These are phyloP conservation scores for Elaeis oleifera DNA, from an alignment of 202 grass and related monocot genomes.

Conservation along the genomic window DNA sequence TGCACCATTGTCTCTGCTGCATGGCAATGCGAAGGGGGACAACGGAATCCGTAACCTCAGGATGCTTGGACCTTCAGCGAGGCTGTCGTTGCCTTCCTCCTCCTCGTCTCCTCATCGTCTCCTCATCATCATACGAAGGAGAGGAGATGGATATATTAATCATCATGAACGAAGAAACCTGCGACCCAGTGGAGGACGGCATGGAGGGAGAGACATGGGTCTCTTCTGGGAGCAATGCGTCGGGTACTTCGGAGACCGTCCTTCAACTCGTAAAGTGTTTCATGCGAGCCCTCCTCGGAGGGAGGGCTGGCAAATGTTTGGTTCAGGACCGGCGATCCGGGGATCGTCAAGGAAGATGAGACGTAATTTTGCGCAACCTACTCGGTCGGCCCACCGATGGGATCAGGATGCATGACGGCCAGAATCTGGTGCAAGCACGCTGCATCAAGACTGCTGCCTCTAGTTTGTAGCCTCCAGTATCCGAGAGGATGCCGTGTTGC, in stretches of 20 bases:
- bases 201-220: conserved; percentile 54
- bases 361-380: too few species aligned
- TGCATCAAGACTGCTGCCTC: conserved; percentile 32
- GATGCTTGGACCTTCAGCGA: conserved; percentile 42
- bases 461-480: neutral
- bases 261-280: conserved; percentile 19
- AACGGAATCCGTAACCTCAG: neutral
- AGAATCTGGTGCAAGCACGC: conserved; percentile 20
- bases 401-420: neutral
- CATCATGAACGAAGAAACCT: conserved; percentile 39
- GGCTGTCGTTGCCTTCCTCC: neutral
- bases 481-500: too few species aligned
- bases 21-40: conserved; percentile 7
- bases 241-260: conserved; percentile 37
- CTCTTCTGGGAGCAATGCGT: conserved; percentile 49
- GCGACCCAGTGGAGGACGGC: conserved; percentile 37
- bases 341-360: too few species aligned
- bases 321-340: conserved; percentile 31
- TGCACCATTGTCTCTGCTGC: conserved; percentile 57
- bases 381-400: conserved; percentile 25
- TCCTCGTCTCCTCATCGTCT: too few species aligned
- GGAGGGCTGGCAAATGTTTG: conserved; percentile 11
- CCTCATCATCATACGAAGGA: neutral
- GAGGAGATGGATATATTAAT: conserved; percentile 28
- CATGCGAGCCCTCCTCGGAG: neutral